Base-by-base conservation (phyloP, 352 stramenopile genomes). In the Phytophthora sp. region DNA sequence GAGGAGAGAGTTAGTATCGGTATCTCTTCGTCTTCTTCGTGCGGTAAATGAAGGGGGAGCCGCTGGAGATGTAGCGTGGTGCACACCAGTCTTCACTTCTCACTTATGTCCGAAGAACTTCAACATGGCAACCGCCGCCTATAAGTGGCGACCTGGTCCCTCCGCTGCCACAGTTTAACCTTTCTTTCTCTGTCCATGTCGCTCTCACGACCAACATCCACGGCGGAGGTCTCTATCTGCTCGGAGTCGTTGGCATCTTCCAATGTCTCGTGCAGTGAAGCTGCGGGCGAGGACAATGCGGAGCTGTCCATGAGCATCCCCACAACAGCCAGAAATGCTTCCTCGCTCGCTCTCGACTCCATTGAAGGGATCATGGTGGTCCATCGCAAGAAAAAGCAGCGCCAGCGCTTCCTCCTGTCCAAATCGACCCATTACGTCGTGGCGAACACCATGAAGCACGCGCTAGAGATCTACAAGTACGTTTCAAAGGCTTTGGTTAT, bases 341-440 rank as follows among this genome's bases (percentile, higher is more conserved):
- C 79, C 8, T 74, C 78, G 15, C 63, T 84, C 2, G 79, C 81
- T 20, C 61, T 68, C 13, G 79, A 88, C 27, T 55, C 45, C 0
- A 66, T 89, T 35, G 77, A 88, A 42, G 78, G 82, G 0, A 64
- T 76, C 57, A 90, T 93, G 80, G 64, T 76, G 0, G 73, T 94
- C 45, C 81, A 91, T 53, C 59, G 77, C 35, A 91, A 91, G 69
- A 90, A 90, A 26, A 71, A 77, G 46, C 63, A 75, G 21, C 79
- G 79, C 26, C 78, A 84, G 42, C 71, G 86, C 27, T 86, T 89
- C 46, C 63, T 73, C 39, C 57, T 79, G 64, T 57, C 61, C 38
- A 76, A 86, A 23, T 71, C 77, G 8, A 66, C 74, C 20, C 62
- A 71, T 42, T 91, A 71, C 33, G 79, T 91, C 9, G 77, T 89